phyloP scores from a whole-genome alignment of 2,329 filamentous ascomycete genomes.

The Nemania serpens region DNA sequence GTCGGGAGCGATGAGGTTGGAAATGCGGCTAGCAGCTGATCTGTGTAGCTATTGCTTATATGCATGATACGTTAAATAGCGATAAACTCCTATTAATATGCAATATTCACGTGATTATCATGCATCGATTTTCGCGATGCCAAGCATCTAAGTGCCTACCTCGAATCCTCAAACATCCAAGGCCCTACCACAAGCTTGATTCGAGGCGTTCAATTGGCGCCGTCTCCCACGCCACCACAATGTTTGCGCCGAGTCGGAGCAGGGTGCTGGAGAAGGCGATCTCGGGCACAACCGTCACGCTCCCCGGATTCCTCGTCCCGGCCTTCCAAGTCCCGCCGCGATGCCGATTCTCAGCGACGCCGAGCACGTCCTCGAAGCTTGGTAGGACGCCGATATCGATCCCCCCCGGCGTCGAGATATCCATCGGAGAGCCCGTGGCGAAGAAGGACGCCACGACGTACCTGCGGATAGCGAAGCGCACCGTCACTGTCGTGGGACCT shows the following conservation, averaged over 20 bases:
- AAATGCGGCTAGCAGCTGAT: no score
- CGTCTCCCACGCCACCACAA: constrained; percentile 43
- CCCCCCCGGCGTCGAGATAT: constrained; percentile 81
- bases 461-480: constrained; percentile 65
- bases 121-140: constrained; percentile 29
- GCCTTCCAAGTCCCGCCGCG: constrained; percentile 60
- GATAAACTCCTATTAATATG: constrained; percentile 13
- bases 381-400: constrained; percentile 80
- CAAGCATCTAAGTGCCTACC: constrained; percentile 30
- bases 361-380: constrained; percentile 75
- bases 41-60: background rate
- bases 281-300: constrained; percentile 52
- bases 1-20: background rate
- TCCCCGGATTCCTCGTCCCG: constrained; percentile 75
- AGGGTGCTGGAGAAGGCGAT: constrained; percentile 63
- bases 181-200: constrained; percentile 1
- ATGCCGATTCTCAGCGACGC: constrained; percentile 73
- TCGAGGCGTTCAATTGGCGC: constrained; percentile 29
- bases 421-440: constrained; percentile 65
- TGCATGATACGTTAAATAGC: background rate
- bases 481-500: constrained; percentile 78
- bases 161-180: constrained; percentile 9
- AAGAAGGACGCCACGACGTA: constrained; percentile 62
- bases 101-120: constrained; percentile 23
- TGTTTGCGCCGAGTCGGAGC: constrained; percentile 68